A percentile compares a stretch with the other conserved stretches of the same genome.
These are phyloP conservation scores for Leishmania martiniquensis DNA, from an alignment of 208 protist genomes.

Conservation along the genomic window DNA sequence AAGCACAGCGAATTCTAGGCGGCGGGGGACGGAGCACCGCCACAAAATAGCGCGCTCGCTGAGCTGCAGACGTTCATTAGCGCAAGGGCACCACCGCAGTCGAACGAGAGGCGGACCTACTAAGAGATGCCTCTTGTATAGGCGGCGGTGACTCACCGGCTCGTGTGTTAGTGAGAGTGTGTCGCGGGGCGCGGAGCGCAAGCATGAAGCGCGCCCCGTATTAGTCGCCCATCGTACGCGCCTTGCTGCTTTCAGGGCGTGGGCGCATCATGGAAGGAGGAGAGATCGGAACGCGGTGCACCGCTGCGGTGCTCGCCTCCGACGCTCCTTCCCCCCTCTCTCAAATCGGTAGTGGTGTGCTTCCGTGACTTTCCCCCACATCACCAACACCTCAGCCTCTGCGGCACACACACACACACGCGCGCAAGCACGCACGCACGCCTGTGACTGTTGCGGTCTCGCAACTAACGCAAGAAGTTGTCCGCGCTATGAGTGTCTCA, in stretches of 20 bases:
- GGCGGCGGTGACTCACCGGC: neutral
- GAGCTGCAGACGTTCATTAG: neutral
- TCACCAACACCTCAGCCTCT: neutral
- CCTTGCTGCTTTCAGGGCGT: neutral
- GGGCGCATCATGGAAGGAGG: neutral
- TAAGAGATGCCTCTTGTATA: neutral
- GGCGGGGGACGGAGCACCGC: neutral
- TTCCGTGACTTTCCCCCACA: neutral
- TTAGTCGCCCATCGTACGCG: neutral
- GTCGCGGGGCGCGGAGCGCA: neutral
- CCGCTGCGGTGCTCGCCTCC: neutral
- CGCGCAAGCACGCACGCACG: neutral
- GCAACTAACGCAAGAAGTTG: neutral
- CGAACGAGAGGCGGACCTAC: neutral
- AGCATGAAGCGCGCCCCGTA: neutral
- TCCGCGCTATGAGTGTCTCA: neutral
- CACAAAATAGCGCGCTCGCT: neutral
- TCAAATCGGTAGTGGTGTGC: neutral
- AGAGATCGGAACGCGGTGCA: neutral
- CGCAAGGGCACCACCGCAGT: neutral
- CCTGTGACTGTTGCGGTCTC: neutral
- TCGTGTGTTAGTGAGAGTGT: neutral
- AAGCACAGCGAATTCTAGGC: neutral
- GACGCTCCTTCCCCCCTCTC: neutral
- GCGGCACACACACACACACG: constrained; percentile 5